Percentiles rank a stretch among this genome's conserved stretches.
These are phyloP conservation scores for Candida neerlandica DNA, from an alignment of 1,139 yeast species.

Conservation along the genomic window DNA sequence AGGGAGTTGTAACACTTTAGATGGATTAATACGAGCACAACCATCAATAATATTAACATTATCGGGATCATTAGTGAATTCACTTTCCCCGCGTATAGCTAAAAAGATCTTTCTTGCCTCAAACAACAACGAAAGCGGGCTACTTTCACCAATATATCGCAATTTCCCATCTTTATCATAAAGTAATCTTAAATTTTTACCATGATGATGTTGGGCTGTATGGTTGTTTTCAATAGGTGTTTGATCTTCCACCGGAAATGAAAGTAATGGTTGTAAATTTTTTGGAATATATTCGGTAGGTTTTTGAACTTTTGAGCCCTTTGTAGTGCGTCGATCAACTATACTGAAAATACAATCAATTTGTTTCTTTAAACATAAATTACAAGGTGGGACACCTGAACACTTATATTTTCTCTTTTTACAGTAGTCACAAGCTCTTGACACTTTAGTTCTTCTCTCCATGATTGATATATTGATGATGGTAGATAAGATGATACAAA, in stretches of 20 bases:
- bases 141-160: slow-evolving; percentile 27
- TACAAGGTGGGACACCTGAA: slow-evolving; percentile 31
- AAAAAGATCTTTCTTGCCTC: slow-evolving; percentile 25
- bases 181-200: slow-evolving; percentile 7
- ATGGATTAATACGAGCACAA: slow-evolving; percentile 7
- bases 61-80: slow-evolving; percentile 14
- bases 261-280: slow-evolving; percentile 14
- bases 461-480: not conserved
- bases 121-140: slow-evolving; percentile 25
- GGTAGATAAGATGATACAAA: not conserved
- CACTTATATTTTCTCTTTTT: slow-evolving; percentile 40
- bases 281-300: slow-evolving; percentile 13
- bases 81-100: slow-evolving; percentile 15
- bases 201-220: not conserved
- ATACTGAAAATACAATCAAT: slow-evolving; percentile 27
- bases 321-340: slow-evolving; percentile 23
- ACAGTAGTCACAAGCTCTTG: slow-evolving; percentile 44
- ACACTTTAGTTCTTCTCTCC: slow-evolving; percentile 32
- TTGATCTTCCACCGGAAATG: slow-evolving; percentile 12
- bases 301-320: slow-evolving; percentile 16
- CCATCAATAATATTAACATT: slow-evolving; percentile 12
- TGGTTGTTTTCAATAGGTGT: not conserved
- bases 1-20: slow-evolving; percentile 11
- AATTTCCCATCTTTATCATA: slow-evolving; percentile 20
- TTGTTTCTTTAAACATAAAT: slow-evolving; percentile 26